Evolutionary conservation across 2,329 filamentous ascomycete genomes (phyloP), one percentile per base, ranked within the genome.

Genomic region (Aschersonia sp.): DNA sequence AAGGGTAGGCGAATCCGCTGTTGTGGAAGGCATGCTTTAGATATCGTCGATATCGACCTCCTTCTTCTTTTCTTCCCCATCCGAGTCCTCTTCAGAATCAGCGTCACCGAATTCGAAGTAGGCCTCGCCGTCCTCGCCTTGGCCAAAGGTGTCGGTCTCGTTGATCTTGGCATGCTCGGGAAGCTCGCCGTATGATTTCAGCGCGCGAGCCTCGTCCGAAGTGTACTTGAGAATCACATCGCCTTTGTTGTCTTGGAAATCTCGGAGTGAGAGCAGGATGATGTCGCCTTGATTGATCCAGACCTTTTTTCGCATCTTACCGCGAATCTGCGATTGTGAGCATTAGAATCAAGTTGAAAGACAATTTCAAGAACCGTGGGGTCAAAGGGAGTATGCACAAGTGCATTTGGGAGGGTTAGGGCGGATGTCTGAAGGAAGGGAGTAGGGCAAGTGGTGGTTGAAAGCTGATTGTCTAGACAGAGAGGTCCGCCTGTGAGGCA

Each of bases 91-190:
- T 29, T 77, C 65, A 45, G 73, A 77, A 61, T 85, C 83, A 68
- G 95, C 90, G 67, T 97, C 89, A 71, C 94, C 92, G 74, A 97
- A 97, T 73, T 97, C 92, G 75, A 98, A 95, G 71, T 92, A 92
- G 72, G 85, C 87, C 62, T 95, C 87, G 68, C 92, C 90, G 66
- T 94, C 84, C 67, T 88, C 89, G 66, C 89, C 86, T 68, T 89
- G 86, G 61, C 87, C 80, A 62, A 84, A 94, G 44, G 87, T 94
- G 69, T 97, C 92, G 54, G 88, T 95, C 79, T 98, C 92, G 80
- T 98, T 98, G 80, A 98, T 98, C 84, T 97, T 97, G 66, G 92
- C 92, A 62, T 81, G 85, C 72, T 97, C 92, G 57, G 92, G 92
- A 51, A 98, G 76, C 70, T 98, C 92, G 67, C 92, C 92, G 69